Evolutionary conservation across 176 grass and related monocot species (phyloP).

Genomic region (Hordeum marinum): DNA sequence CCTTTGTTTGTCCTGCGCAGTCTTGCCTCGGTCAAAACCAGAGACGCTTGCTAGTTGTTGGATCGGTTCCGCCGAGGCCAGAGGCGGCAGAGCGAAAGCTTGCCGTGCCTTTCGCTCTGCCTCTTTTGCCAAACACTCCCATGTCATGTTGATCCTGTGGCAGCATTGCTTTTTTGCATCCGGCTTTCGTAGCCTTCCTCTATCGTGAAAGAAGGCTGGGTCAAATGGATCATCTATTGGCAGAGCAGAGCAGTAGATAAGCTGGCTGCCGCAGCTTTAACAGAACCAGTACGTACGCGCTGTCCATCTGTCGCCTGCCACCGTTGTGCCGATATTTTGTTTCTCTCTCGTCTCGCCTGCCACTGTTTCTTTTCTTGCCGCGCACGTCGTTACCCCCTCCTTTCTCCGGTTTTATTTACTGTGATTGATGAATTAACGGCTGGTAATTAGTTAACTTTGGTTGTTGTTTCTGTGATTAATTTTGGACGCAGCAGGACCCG

Average conservation of each 20-base stretch:
- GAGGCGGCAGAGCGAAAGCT: no score
- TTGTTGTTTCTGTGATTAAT: background rate
- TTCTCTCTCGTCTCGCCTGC: no score
- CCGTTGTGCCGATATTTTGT: no score
- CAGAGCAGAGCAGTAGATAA: background rate
- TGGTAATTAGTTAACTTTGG: background rate
- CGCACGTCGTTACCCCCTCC: background rate
- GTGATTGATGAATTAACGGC: background rate
- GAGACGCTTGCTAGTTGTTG: background rate
- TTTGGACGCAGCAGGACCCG: background rate
- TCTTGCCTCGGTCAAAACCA: background rate
- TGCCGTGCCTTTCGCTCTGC: no score
- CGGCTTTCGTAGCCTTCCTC: background rate
- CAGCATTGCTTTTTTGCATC: no score
- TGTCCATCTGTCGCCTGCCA: no score
- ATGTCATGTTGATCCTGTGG: no score
- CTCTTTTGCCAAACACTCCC: no score
- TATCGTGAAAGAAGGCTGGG: background rate
- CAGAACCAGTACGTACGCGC: background rate
- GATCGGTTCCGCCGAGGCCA: background rate
- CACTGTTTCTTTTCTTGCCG: background rate
- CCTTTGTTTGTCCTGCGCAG: background rate
- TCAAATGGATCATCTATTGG: background rate
- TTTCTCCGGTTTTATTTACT: background rate
- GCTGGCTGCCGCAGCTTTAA: background rate